A percentile compares a stretch with the other conserved stretches of the same genome.
phyloP scores from a whole-genome alignment of 306 rosid genomes.

The Alnus rubra region DNA sequence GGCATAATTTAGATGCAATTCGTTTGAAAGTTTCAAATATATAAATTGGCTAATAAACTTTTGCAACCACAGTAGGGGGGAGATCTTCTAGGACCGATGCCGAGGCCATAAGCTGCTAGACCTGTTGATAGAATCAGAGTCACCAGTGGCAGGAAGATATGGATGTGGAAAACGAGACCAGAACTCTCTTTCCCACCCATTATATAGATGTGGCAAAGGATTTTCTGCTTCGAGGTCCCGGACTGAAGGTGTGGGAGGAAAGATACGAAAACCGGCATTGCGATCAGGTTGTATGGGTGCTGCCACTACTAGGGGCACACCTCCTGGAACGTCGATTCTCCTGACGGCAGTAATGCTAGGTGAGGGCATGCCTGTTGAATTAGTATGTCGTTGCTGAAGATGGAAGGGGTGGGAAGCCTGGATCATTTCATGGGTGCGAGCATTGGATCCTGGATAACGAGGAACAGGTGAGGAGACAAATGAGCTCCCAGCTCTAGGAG shows the following conservation, averaged over 20 bases:
- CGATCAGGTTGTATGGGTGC: conserved; percentile 9
- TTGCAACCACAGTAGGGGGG: neutral
- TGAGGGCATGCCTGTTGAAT: conserved; percentile 4
- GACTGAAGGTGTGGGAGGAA: conserved; percentile 17
- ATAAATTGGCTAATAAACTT: neutral
- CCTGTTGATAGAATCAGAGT: conserved; percentile 24
- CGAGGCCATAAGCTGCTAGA: conserved; percentile 16
- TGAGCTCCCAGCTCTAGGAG: conserved; percentile 27
- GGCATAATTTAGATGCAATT: neutral
- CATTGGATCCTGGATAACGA: neutral
- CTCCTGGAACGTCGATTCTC: conserved; percentile 5
- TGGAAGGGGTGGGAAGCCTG: conserved; percentile 13
- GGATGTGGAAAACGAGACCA: conserved; percentile 10
- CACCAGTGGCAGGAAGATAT: conserved; percentile 8
- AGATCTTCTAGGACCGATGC: conserved; percentile 11
- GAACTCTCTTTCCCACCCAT: conserved; percentile 23
- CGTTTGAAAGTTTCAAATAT: neutral
- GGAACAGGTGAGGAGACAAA: conserved; percentile 15
- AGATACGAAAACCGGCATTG: conserved; percentile 4
- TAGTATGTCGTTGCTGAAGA: conserved; percentile 16
- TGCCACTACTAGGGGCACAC: conserved; percentile 10
- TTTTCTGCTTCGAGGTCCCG: conserved; percentile 20
- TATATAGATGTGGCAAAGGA: conserved; percentile 9
- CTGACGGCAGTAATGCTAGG: conserved; percentile 12
- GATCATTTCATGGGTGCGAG: conserved; percentile 14